A percentile compares a stretch with the other conserved stretches of the same genome.
Evolutionary conservation across 768 basidiomycete species (phyloP).

Genomic region (Auricularia sp.): DNA sequence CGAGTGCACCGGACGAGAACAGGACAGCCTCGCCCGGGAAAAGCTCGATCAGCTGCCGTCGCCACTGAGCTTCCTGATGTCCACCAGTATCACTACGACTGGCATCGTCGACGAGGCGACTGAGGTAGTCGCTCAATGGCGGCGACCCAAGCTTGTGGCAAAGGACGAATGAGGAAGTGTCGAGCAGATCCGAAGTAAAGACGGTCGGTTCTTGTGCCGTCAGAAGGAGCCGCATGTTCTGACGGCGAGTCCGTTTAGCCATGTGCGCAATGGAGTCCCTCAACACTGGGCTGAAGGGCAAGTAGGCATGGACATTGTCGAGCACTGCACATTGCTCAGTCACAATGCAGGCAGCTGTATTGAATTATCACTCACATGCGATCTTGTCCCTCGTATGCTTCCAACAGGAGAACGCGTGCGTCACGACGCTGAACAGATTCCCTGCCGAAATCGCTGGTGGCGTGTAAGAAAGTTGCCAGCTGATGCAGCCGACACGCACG

Average conservation of each 20-base stretch:
- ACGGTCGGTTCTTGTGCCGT: background rate
- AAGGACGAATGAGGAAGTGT: background rate
- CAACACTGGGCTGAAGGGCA: background rate
- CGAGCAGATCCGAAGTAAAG: background rate
- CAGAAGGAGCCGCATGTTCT: background rate
- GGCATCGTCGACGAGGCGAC: background rate
- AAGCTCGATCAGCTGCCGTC: background rate
- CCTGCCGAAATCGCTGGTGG: background rate
- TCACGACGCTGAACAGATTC: background rate
- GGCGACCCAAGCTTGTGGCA: background rate
- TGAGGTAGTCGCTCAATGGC: background rate
- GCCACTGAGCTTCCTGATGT: background rate
- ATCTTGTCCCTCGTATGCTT: background rate
- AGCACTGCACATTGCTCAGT: background rate
- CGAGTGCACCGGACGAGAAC: background rate
- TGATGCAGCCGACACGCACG: background rate
- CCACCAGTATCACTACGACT: too few species aligned
- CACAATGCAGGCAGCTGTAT: background rate
- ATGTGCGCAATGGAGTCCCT: background rate
- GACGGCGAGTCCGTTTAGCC: background rate
- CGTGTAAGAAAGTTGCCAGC: background rate
- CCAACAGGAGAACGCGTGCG: background rate
- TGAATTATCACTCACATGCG: background rate
- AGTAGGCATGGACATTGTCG: background rate
- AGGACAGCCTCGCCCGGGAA: background rate